phyloP scores from a whole-genome alignment of 2,329 filamentous ascomycete species.

The Fusarium vanettenii region DNA sequence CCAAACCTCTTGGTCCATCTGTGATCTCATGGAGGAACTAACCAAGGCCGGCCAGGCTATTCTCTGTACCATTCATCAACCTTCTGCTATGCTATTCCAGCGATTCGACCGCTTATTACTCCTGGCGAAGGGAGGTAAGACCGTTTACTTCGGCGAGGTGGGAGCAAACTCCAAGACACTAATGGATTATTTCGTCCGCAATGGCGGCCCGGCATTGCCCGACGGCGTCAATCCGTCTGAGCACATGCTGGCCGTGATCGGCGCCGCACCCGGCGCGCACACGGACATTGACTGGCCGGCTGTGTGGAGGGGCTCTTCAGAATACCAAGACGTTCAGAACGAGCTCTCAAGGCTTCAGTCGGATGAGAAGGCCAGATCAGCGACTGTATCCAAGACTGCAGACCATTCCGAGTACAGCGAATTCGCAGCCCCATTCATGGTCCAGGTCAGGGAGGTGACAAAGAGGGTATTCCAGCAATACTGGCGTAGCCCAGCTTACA shows the following conservation, averaged over 20 bases:
- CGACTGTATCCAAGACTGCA: too few relatives aligned
- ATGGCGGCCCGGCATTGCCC: constrained; percentile 66
- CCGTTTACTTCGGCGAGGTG: constrained; percentile 75
- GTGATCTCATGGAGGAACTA: constrained; percentile 74
- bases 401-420: too few relatives aligned
- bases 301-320: constrained; percentile 50
- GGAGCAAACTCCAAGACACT: constrained; percentile 66
- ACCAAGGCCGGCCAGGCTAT: constrained; percentile 60
- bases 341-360: constrained; percentile 40
- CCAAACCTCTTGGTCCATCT: constrained; percentile 75
- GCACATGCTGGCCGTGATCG: constrained; percentile 68
- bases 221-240: constrained; percentile 73
- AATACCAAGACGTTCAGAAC: constrained; percentile 46
- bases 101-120: constrained; percentile 65
- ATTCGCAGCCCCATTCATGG: too few relatives aligned
- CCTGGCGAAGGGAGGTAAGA: constrained; percentile 67
- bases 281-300: constrained; percentile 53
- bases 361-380: too few relatives aligned
- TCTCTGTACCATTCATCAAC: constrained; percentile 63
- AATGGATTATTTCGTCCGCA: constrained; percentile 70
- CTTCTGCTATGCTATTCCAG: constrained; percentile 39
- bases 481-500: too few relatives aligned
- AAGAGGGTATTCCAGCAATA: too few relatives aligned
- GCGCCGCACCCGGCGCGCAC: constrained; percentile 61
- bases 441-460: too few relatives aligned